phyloP scores from a whole-genome alignment of 208 protist species.

The Naegleria gruberi region DNA sequence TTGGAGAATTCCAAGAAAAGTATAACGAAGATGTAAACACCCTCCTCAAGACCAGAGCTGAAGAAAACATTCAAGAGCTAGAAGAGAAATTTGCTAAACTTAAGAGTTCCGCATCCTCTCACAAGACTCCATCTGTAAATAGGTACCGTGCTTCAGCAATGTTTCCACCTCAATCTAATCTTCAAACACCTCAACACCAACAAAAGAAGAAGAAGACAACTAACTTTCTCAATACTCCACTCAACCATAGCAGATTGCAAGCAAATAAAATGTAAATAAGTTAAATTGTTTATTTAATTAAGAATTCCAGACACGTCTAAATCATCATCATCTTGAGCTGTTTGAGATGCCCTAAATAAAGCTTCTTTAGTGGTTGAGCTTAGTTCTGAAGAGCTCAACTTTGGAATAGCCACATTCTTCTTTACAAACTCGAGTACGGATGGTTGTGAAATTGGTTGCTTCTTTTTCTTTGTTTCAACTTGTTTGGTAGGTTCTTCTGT shows the following conservation, averaged over 20 bases:
- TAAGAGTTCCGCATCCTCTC: too few relatives aligned
- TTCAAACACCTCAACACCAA: too few relatives aligned
- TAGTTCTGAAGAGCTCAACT: not conserved
- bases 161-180: too few relatives aligned
- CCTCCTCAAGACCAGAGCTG: too few relatives aligned
- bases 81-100: too few relatives aligned
- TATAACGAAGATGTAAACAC: not conserved
- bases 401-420: not conserved
- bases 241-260: too few relatives aligned
- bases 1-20: not conserved
- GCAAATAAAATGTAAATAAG: too few relatives aligned
- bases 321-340: not conserved
- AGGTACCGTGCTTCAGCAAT: too few relatives aligned
- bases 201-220: too few relatives aligned
- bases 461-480: not conserved
- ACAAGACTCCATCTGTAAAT: too few relatives aligned
- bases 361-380: not conserved
- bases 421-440: not conserved
- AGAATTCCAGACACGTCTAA: not conserved
- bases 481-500: not conserved
- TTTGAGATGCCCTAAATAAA: not conserved
- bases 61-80: too few relatives aligned
- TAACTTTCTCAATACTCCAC: too few relatives aligned
- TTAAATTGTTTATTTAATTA: not conserved
- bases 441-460: not conserved